phyloP scores from a whole-genome alignment of 805 yeast species.

The Diddensiella santjacobensis region DNA sequence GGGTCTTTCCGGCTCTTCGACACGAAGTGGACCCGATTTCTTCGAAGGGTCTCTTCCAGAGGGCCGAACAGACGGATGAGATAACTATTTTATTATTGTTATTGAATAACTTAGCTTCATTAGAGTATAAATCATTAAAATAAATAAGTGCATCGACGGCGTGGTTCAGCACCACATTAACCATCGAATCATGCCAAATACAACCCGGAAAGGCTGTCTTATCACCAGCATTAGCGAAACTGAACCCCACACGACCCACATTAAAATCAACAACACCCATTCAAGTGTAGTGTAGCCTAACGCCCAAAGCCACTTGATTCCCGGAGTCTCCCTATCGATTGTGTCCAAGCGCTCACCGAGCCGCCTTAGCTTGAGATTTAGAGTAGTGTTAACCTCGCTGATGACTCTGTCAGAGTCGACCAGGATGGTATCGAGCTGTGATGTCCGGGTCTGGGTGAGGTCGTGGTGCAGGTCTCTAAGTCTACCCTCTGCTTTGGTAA shows the following conservation, averaged over 20 bases:
- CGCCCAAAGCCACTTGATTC: conserved; percentile 19
- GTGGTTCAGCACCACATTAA: conserved; percentile 24
- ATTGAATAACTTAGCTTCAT: neutral
- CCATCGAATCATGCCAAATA: conserved; percentile 20
- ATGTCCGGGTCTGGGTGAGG: conserved; percentile 19
- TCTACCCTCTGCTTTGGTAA: conserved; percentile 13
- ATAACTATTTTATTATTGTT: neutral
- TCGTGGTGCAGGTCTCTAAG: conserved; percentile 19
- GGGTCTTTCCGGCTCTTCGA: conserved; percentile 15
- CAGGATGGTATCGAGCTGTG: conserved; percentile 22
- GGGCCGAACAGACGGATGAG: neutral
- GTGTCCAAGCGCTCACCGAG: conserved; percentile 23
- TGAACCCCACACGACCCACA: conserved; percentile 29
- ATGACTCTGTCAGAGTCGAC: conserved; percentile 26
- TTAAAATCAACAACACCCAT: conserved; percentile 23
- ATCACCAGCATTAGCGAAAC: conserved; percentile 16
- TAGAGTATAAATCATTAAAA: too few species aligned
- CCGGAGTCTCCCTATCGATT: conserved; percentile 19
- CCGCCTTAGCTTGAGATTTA: conserved; percentile 24
- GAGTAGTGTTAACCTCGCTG: conserved; percentile 26
- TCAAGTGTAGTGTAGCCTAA: conserved; percentile 24
- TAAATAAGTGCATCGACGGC: neutral
- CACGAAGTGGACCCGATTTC: neutral
- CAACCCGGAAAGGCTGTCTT: conserved; percentile 8
- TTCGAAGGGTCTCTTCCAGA: neutral